phyloP scores from a whole-genome alignment of 805 yeast species.

The Cyberlindnera petersonii region DNA sequence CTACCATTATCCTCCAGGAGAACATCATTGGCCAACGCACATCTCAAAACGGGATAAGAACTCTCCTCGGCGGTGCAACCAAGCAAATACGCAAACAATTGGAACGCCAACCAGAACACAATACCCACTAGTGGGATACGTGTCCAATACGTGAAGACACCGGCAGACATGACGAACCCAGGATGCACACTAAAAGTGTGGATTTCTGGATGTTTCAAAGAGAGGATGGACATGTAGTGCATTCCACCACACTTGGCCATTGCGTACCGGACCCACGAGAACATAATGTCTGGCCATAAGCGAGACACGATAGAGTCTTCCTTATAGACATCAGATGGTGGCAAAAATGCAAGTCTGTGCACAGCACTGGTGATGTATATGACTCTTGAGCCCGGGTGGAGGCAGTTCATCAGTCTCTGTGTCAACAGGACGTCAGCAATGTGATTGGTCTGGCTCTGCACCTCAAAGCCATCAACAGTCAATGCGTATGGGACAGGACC shows the following conservation, averaged over 20 bases:
- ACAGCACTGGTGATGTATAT: slow-evolving; percentile 64
- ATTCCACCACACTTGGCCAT: slow-evolving; percentile 75
- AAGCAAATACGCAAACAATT: slow-evolving; percentile 60
- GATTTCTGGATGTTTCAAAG: slow-evolving; percentile 62
- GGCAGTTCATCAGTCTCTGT: slow-evolving; percentile 48
- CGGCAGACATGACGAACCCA: slow-evolving; percentile 82
- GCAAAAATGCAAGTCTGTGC: slow-evolving; percentile 39
- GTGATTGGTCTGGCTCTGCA: slow-evolving; percentile 76
- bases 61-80: slow-evolving; percentile 77
- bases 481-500: slow-evolving; percentile 67
- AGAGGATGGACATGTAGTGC: slow-evolving; percentile 62
- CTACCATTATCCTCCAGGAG: slow-evolving; percentile 55
- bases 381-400: slow-evolving; percentile 27
- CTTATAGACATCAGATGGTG: slow-evolving; percentile 24
- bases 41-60: slow-evolving; percentile 56
- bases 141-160: slow-evolving; percentile 72
- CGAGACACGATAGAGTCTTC: slow-evolving; percentile 34
- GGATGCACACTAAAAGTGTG: slow-evolving; percentile 71
- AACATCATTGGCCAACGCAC: slow-evolving; percentile 51
- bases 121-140: slow-evolving; percentile 74
- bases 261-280: slow-evolving; percentile 77
- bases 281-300: slow-evolving; percentile 58
- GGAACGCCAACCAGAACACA: slow-evolving; percentile 67
- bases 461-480: slow-evolving; percentile 70
- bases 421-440: slow-evolving; percentile 72